These are phyloP conservation scores for Arthonia radiata DNA, from an alignment of 495 filamentous ascomycete genomes.

Conservation along the genomic window DNA sequence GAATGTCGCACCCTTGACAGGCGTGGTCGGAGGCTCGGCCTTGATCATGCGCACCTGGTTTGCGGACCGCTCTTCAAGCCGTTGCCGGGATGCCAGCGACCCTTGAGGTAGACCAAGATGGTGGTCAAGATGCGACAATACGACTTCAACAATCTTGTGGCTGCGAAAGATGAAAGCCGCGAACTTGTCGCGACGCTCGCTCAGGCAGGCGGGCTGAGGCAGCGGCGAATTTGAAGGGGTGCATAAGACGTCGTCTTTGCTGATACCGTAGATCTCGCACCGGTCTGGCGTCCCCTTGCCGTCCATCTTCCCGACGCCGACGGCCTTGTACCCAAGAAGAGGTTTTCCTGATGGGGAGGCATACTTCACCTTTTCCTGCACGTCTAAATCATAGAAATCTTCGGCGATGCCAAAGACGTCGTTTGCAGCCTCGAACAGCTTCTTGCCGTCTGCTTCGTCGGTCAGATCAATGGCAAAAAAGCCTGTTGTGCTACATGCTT, in stretches of 20 bases:
- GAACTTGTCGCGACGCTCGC: conserved; percentile 16
- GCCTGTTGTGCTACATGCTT: conserved; percentile 8
- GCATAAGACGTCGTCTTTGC: conserved; percentile 10
- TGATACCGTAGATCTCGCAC: conserved; percentile 8
- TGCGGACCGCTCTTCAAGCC: conserved; percentile 5
- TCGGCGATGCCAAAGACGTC: conserved; percentile 5
- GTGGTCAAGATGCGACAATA: conserved; percentile 6
- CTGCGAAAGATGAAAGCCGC: conserved; percentile 4
- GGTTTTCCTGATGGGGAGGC: not conserved
- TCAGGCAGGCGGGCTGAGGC: conserved; percentile 21
- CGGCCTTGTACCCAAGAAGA: conserved; percentile 6
- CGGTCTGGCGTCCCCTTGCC: conserved; percentile 5
- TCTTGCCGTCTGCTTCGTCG: conserved; percentile 5
- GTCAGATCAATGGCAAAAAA: conserved; percentile 11
- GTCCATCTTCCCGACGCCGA: conserved; percentile 7
- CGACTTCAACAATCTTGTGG: conserved; percentile 5
- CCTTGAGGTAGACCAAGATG: conserved; percentile 4
- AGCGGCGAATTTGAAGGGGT: conserved; percentile 17
- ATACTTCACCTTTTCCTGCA: conserved; percentile 7
- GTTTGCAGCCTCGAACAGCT: conserved; percentile 6
- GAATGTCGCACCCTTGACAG: conserved; percentile 8
- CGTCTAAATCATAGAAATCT: conserved; percentile 1
- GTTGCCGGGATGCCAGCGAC: conserved; percentile 5
- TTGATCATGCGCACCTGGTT: conserved; percentile 9
- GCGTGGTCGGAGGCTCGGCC: too few relatives aligned